Evolutionary conservation across 495 filamentous ascomycete genomes (phyloP).

Genomic region (Aspergillus funiculosus): DNA sequence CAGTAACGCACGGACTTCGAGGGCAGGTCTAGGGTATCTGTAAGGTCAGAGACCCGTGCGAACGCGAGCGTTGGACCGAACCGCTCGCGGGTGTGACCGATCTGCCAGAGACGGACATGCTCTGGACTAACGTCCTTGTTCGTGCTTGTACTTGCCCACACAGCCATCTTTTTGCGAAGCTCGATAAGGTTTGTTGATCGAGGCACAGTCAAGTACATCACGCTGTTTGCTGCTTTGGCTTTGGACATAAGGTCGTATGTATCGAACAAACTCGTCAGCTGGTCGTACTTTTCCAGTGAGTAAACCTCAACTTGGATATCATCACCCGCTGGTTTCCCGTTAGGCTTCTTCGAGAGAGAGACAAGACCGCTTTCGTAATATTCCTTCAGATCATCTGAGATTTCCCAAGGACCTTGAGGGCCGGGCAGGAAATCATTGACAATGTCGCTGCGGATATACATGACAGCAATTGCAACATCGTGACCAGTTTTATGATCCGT

Average conservation of each 20-base stretch:
- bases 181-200: conserved; percentile 34
- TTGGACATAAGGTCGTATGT: conserved; percentile 44
- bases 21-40: conserved; percentile 28
- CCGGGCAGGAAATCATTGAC: conserved; percentile 39
- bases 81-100: conserved; percentile 35
- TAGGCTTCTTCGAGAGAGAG: conserved; percentile 5
- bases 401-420: conserved; percentile 40
- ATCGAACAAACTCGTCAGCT: conserved; percentile 37
- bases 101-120: conserved; percentile 40
- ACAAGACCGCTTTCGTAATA: conserved; percentile 36
- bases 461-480: conserved; percentile 51
- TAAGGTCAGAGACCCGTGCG: conserved; percentile 33
- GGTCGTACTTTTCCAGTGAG: conserved; percentile 31
- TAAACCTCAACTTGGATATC: conserved; percentile 42
- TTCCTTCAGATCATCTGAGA: conserved; percentile 27
- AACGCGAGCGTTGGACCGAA: conserved; percentile 35
- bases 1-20: conserved; percentile 34
- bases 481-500: conserved; percentile 45
- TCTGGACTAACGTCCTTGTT: conserved; percentile 26
- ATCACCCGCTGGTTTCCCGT: conserved; percentile 12
- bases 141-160: conserved; percentile 25
- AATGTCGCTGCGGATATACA: conserved; percentile 55
- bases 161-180: conserved; percentile 40
- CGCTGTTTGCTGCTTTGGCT: conserved; percentile 32
- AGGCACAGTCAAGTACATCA: conserved; percentile 41